Percentiles rank a stretch among this genome's conserved stretches.
These are phyloP conservation scores for Fusarium penzigii DNA, from an alignment of 2,329 filamentous ascomycete species.

Conservation along the genomic window DNA sequence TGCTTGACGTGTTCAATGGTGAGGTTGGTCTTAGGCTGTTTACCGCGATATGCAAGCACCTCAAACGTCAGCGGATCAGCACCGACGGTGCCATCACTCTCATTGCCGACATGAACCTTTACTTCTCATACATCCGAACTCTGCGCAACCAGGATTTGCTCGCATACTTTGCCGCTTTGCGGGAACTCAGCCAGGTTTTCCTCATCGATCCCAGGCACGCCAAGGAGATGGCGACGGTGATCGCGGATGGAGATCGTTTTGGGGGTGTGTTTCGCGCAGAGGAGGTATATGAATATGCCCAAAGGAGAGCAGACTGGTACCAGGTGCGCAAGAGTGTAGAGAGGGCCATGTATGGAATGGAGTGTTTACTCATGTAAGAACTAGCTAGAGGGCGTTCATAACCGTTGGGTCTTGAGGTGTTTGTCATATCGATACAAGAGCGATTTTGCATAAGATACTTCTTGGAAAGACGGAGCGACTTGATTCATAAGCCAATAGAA, in stretches of 20 bases:
- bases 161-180: conserved; percentile 86
- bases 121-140: conserved; percentile 80
- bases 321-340: conserved; percentile 85
- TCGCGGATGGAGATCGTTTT: conserved; percentile 88
- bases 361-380: conserved; percentile 78
- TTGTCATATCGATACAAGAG: not conserved
- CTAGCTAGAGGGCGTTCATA: not conserved
- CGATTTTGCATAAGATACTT: not conserved
- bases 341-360: conserved; percentile 94
- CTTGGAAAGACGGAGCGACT: not conserved
- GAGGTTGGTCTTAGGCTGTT: conserved; percentile 95
- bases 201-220: conserved; percentile 82
- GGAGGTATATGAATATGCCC: conserved; percentile 97
- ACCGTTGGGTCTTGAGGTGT: not conserved
- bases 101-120: conserved; percentile 95
- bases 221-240: conserved; percentile 92
- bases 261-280: conserved; percentile 91
- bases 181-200: conserved; percentile 94
- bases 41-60: conserved; percentile 89
- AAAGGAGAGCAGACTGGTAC: conserved; percentile 93
- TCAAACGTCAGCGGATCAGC: conserved; percentile 92
- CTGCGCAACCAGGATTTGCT: conserved; percentile 82
- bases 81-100: conserved; percentile 87
- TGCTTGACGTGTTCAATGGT: conserved; percentile 97
- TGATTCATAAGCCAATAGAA: not conserved